Conservation (phyloP, 495 filamentous ascomycete genomes). For the Parathielavia appendiculata region DNA sequence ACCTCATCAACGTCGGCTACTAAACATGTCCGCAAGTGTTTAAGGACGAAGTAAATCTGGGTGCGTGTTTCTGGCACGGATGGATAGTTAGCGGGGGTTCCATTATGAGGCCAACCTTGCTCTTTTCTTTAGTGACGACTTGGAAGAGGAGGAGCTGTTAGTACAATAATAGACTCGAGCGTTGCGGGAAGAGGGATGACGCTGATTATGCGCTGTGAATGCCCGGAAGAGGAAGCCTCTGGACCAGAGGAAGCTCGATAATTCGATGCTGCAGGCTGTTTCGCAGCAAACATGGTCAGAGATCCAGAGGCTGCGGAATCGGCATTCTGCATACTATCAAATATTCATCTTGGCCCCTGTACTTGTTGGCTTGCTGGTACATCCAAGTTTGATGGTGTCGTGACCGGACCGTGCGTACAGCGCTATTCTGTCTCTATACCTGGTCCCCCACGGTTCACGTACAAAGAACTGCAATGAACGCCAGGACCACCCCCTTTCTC, state of each 20-base stretch:
- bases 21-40: conserved; percentile 33
- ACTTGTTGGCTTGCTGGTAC: background rate
- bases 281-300: background rate
- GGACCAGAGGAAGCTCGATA: background rate
- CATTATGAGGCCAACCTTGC: background rate
- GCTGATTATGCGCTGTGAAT: background rate
- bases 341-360: background rate
- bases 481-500: too few species aligned
- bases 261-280: background rate
- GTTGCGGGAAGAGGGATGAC: background rate
- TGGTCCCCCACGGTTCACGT: too few species aligned
- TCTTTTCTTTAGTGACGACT: background rate
- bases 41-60: background rate
- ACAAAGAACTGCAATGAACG: too few species aligned
- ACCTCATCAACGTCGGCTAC: conserved; percentile 65
- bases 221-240: background rate
- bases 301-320: background rate
- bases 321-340: background rate
- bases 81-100: background rate
- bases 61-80: background rate
- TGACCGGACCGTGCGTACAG: background rate
- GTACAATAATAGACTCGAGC: background rate
- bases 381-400: background rate
- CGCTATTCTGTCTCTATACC: too few species aligned
- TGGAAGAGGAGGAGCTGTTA: background rate